Conservation (phyloP, 2,329 filamentous ascomycete genomes). For the Cryoendolithus antarcticus region DNA sequence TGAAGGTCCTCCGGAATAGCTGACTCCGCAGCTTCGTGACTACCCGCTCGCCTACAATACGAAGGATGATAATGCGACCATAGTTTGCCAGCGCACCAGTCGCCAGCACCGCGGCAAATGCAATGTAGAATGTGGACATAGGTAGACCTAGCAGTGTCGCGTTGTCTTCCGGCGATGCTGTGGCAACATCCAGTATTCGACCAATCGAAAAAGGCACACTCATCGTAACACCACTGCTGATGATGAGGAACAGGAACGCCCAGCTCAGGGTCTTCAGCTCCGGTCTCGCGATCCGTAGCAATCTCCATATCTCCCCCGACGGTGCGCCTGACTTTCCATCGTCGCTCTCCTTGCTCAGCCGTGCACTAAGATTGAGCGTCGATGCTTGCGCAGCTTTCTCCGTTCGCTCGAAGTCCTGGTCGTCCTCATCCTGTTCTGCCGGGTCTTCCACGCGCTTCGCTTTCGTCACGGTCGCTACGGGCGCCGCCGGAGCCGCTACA, state of each 20-base stretch:
- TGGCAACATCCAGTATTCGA: conserved; percentile 85
- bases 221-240: conserved; percentile 90
- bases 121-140: conserved; percentile 77
- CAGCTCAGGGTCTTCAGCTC: conserved; percentile 67
- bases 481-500: conserved; percentile 2
- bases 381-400: conserved; percentile 79
- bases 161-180: conserved; percentile 48
- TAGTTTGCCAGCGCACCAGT: conserved; percentile 86
- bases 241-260: conserved; percentile 73
- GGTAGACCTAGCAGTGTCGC: conserved; percentile 71
- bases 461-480: neutral
- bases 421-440: conserved; percentile 29
- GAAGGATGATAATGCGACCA: conserved; percentile 79
- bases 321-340: conserved; percentile 29
- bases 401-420: conserved; percentile 56
- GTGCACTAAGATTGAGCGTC: conserved; percentile 78
- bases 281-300: conserved; percentile 79
- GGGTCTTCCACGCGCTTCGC: conserved; percentile 10
- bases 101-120: conserved; percentile 59
- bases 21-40: conserved; percentile 80
- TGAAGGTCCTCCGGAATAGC: conserved; percentile 80
- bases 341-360: conserved; percentile 68
- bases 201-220: conserved; percentile 94
- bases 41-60: conserved; percentile 89
- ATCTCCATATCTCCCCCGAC: conserved; percentile 64